Evolutionary conservation across 768 basidiomycete genomes (phyloP), one percentile per base, ranked within the genome.

Genomic region (Chalciporus sphaerocephalus): DNA sequence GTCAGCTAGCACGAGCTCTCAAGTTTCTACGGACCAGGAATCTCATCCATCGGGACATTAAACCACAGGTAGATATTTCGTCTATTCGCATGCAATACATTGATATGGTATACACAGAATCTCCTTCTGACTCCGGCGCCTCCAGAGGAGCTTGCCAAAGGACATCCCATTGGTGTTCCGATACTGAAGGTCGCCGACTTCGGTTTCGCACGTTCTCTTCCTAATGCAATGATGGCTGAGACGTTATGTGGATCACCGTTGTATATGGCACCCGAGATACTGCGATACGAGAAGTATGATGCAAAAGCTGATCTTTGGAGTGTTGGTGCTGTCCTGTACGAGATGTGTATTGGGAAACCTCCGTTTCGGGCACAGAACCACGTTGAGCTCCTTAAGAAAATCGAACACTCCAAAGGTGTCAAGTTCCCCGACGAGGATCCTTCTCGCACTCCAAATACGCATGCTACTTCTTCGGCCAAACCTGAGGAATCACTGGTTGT

Each of bases 241-340:
- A 99, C 96, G 5, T 73, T 99, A 2, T 99, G 96, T 63, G 95
- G 96, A 3, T 96, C 93, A 11, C 96, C 95, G 85, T 94, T 99
- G 23, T 99, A 99, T 69, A 99, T 98, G 96, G 96, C 96, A 0
- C 96, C 96, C 0, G 96, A 99, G 68, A 98, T 99, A 57, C 71
- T 99, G 10, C 82, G 90, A 13, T 96, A 96, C 64, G 87, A 98
- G 69, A 94, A 94, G 62, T 98, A 99, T 66, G 93, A 96, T 63
- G 94, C 94, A 16, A 95, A 92, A 63, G 96, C 91, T 10, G 96
- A 99, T 62, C 75, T 99, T 2, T 99, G 96, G 96, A 94, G 92
- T 23, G 93, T 98, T 38, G 96, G 96, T 5, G 92, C 96, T 0
- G 94, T 99, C 18, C 71, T 98, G 2, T 99, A 84, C 68, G 96